phyloP scores from a whole-genome alignment of 2,329 filamentous ascomycete genomes.

The Rhinocladiella similis region DNA sequence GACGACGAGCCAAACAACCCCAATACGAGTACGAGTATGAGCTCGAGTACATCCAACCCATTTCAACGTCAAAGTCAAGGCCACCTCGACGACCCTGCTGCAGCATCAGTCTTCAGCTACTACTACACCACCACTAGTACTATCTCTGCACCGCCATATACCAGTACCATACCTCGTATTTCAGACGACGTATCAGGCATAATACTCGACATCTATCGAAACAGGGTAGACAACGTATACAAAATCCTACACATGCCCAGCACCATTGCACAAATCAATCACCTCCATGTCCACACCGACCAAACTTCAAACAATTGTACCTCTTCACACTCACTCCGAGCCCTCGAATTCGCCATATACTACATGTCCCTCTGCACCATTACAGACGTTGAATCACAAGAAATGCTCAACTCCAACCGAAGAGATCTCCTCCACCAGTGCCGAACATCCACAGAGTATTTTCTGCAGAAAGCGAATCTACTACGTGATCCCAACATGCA shows the following conservation, averaged over 20 bases:
- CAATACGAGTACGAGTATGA: no score
- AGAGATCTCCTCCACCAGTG: background rate
- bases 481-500: background rate
- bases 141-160: background rate
- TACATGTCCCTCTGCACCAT: background rate
- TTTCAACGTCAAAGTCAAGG: background rate
- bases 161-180: background rate
- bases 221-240: no score
- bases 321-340: background rate
- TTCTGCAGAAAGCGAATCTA: background rate
- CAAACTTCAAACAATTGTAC: background rate
- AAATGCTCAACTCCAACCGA: background rate
- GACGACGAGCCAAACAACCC: no score
- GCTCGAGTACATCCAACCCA: no score
- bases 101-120: background rate
- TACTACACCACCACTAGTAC: background rate
- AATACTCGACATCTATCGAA: no score
- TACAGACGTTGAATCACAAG: background rate
- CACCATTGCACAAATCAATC: no score
- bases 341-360: background rate
- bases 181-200: no score
- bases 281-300: no score
- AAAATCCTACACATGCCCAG: no score
- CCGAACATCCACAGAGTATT: background rate
- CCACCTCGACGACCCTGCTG: background rate